Conservation (phyloP, 495 filamentous ascomycete genomes). For the Lentithecium fluviatile region DNA sequence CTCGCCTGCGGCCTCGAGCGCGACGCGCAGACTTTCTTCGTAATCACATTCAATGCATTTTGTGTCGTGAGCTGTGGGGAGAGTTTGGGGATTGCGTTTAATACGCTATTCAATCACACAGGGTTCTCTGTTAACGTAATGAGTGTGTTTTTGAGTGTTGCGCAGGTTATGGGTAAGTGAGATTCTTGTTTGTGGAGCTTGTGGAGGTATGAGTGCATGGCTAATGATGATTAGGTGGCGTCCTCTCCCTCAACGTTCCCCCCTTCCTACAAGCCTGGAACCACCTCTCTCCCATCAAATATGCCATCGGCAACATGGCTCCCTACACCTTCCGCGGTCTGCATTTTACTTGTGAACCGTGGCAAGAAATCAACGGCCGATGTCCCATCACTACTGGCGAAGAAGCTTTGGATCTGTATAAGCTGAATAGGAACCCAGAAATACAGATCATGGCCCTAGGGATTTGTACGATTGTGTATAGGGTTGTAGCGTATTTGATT, state of each 20-base stretch:
- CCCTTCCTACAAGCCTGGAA: conserved; percentile 65
- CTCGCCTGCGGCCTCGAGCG: conserved; percentile 63
- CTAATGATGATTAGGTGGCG: conserved; percentile 46
- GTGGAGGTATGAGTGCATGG: not conserved
- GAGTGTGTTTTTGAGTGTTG: conserved; percentile 61
- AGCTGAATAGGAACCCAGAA: conserved; percentile 55
- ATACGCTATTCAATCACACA: conserved; percentile 69
- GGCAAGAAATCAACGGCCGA: conserved; percentile 54
- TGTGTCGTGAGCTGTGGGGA: conserved; percentile 72
- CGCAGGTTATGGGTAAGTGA: conserved; percentile 55
- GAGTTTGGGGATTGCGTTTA: conserved; percentile 76
- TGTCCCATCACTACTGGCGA: conserved; percentile 63
- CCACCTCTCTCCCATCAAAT: conserved; percentile 68
- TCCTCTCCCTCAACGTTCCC: conserved; percentile 67
- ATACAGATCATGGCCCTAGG: conserved; percentile 62
- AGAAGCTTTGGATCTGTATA: conserved; percentile 63
- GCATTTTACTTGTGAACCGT: conserved; percentile 58
- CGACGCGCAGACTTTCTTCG: conserved; percentile 61
- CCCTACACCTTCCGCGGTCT: conserved; percentile 58
- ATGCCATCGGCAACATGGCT: conserved; percentile 61
- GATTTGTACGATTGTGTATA: conserved; percentile 60
- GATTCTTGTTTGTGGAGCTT: not conserved
- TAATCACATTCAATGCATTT: conserved; percentile 65
- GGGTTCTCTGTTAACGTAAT: conserved; percentile 73
- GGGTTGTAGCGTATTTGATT: conserved; percentile 61